Conservation (phyloP, 1,284 basidiomycete species). For the Polyporus tsugae region DNA sequence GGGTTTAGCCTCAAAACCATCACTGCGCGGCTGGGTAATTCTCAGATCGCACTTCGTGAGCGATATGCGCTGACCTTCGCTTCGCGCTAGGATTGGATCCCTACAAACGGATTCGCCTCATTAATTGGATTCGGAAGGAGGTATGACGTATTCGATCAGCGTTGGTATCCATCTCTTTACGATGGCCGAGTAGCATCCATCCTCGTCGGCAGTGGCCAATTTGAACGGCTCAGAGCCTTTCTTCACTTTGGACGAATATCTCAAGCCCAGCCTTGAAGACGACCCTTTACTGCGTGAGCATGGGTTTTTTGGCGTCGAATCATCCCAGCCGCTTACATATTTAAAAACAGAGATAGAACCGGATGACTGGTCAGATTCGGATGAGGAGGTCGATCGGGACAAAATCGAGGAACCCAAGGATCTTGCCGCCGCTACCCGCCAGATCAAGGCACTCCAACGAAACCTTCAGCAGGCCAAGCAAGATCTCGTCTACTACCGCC, state of each 20-base stretch:
- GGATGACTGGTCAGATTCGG: slow-evolving; percentile 82
- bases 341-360: slow-evolving; percentile 58
- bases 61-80: slow-evolving; percentile 19
- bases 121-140: slow-evolving; percentile 87
- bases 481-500: slow-evolving; percentile 67
- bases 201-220: slow-evolving; percentile 50
- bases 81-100: slow-evolving; percentile 58
- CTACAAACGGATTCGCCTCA: slow-evolving; percentile 79
- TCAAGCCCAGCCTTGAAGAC: slow-evolving; percentile 82
- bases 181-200: slow-evolving; percentile 56
- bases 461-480: slow-evolving; percentile 61
- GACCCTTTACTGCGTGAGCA: slow-evolving; percentile 89
- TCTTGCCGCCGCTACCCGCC: slow-evolving; percentile 48
- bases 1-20: slow-evolving; percentile 68
- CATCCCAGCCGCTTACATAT: slow-evolving; percentile 1
- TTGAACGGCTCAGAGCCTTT: slow-evolving; percentile 68
- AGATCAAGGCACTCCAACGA: slow-evolving; percentile 60
- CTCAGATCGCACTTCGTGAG: not conserved
- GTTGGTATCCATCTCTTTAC: slow-evolving; percentile 14
- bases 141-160: slow-evolving; percentile 44
- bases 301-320: not conserved
- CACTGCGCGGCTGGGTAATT: slow-evolving; percentile 62
- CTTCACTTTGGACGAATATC: slow-evolving; percentile 78
- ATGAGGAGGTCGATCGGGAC: slow-evolving; percentile 50
- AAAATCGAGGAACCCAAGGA: slow-evolving; percentile 37